phyloP scores from a whole-genome alignment of 768 basidiomycete species.

The Lentinula sp. region DNA sequence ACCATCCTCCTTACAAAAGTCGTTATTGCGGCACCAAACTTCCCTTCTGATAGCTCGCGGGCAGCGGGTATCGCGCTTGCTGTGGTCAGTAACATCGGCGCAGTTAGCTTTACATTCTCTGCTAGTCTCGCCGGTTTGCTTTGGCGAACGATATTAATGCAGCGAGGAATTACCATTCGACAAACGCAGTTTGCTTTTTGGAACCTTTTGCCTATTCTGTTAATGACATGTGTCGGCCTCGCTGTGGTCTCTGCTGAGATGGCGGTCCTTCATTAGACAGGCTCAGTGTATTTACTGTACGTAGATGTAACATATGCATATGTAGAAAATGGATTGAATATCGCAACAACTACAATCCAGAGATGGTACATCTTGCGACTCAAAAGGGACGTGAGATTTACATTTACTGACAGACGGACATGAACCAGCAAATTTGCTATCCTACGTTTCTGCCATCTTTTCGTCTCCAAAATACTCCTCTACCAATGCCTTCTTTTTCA shows the following conservation, averaged over 20 bases:
- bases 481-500: constrained; percentile 77
- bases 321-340: no score
- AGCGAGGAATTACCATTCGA: constrained; percentile 65
- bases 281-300: no score
- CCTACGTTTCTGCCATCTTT: constrained; percentile 7
- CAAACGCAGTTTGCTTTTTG: constrained; percentile 64
- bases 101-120: constrained; percentile 83
- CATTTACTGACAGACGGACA: no score
- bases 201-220: constrained; percentile 61
- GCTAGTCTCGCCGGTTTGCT: constrained; percentile 85
- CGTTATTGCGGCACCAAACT: constrained; percentile 42
- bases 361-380: background rate
- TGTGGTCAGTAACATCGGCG: constrained; percentile 85
- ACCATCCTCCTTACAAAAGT: constrained; percentile 85
- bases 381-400: background rate
- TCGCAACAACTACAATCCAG: no score
- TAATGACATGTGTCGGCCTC: constrained; percentile 62
- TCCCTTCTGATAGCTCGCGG: constrained; percentile 30
- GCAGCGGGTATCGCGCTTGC: constrained; percentile 73
- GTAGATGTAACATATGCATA: no score
- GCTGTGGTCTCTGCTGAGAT: constrained; percentile 76
- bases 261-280: constrained; percentile 39
- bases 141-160: constrained; percentile 69
- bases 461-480: constrained; percentile 61
- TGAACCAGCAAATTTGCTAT: background rate